Conservation (phyloP, 192 early-diverging fungal genomes). For the Mortierella alpina region DNA sequence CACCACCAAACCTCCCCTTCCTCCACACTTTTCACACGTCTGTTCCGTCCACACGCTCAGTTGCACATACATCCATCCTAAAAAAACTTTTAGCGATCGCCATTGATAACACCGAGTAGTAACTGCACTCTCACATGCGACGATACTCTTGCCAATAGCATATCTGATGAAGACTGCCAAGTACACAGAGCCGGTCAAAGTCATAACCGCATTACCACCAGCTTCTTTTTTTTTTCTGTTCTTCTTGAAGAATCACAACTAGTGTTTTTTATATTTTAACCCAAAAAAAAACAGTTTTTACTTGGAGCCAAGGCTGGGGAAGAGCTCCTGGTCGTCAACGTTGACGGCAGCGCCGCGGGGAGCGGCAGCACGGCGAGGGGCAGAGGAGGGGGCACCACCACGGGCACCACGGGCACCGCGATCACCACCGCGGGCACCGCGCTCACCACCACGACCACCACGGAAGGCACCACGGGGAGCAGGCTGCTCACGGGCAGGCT, state of each 20-base stretch:
- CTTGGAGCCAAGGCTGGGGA: constrained; percentile 76
- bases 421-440: constrained; percentile 48
- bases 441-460: constrained; percentile 56
- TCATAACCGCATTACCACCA: neutral
- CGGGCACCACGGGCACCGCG: constrained; percentile 60
- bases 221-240: constrained; percentile 20
- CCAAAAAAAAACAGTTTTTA: constrained; percentile 25
- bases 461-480: constrained; percentile 49
- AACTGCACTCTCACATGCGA: no score
- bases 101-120: no score
- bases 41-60: no score
- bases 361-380: constrained; percentile 26
- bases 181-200: no score
- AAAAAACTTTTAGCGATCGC: no score
- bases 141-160: no score
- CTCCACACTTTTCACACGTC: no score
- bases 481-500: constrained; percentile 49
- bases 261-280: constrained; percentile 3
- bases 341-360: constrained; percentile 69
- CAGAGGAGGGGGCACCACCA: constrained; percentile 51
- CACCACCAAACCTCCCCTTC: neutral
- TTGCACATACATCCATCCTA: no score
- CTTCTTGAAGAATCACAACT: neutral
- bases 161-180: no score
- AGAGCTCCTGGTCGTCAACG: constrained; percentile 76